Evolutionary conservation across 2,329 filamentous ascomycete genomes (phyloP), one percentile per base, ranked within the genome.

Genomic region (Exophiala calicioides): DNA sequence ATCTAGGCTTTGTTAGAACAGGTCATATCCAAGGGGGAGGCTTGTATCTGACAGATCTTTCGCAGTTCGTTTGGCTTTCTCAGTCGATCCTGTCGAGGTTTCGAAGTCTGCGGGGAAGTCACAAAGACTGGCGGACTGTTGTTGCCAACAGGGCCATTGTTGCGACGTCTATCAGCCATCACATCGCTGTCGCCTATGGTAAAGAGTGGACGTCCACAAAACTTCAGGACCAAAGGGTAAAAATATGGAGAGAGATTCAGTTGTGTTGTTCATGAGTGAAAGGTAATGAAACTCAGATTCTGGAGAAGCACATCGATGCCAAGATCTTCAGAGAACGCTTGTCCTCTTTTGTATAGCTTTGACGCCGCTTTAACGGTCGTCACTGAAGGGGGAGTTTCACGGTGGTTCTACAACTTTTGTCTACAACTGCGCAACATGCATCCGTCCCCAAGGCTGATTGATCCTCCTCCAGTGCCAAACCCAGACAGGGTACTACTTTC

Each of bases 91-190:
- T 82, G 77, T 24, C 68, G 58, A 34, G 71, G 68, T 18, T 69
- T 67, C 9, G 75, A 68, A 56, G 81, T 68, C 31, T 72, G 67
- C 12, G 72, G 61, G 18, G 73, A 71, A 47, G 70, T 70, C 38
- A 73, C 78, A 63, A 84, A 96, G 3, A 89, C 71, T 1, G 90
- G 88, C 12, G 89, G 80, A 24, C 78, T 70, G 6, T 90, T 97
- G 20, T 81, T 80, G 42, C 88, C 87, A 30, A 82, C 75, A 5
- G 93, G 93, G 4, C 89, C 89, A 69, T 97, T 97, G 58, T 95
- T 83, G 60, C 93, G 83, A 70, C 91, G 84, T 67, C 90, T 82
- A 67, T 98, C 93, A 46, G 85, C 75, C 86, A 90, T 90, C 45
- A 60, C 57, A 60, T 59, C 54, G 57, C 47, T 57, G 46, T 54